Conservation (phyloP, 2,329 filamentous ascomycete genomes). For the Fonsecaea pedrosoi region DNA sequence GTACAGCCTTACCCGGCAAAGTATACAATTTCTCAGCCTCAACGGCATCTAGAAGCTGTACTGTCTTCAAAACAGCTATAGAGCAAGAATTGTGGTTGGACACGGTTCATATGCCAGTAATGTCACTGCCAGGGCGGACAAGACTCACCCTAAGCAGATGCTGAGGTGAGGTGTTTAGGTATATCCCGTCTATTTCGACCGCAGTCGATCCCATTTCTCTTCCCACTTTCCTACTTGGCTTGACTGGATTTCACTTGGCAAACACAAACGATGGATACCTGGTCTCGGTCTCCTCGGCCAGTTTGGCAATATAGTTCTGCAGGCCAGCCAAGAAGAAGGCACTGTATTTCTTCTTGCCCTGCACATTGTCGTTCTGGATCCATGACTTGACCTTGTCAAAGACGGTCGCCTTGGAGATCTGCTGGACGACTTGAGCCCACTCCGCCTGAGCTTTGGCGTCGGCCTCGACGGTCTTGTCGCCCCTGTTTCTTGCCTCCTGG, state of each 20-base stretch:
- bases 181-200: too few relatives aligned
- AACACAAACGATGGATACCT: constrained; percentile 4
- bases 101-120: too few relatives aligned
- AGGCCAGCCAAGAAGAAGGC: constrained; percentile 21
- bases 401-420: constrained; percentile 43
- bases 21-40: too few relatives aligned
- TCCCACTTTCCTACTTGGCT: too few relatives aligned
- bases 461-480: constrained; percentile 54
- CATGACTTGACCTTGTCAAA: constrained; percentile 57
- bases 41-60: too few relatives aligned
- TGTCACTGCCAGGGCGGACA: too few relatives aligned
- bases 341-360: constrained; percentile 52
- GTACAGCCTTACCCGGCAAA: too few relatives aligned
- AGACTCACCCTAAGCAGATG: too few relatives aligned
- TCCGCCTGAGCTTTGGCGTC: constrained; percentile 51
- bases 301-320: constrained; percentile 1
- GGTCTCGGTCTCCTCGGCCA: constrained; percentile 1
- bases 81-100: too few relatives aligned
- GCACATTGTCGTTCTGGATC: constrained; percentile 62
- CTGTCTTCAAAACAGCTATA: too few relatives aligned
- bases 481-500: constrained; percentile 52
- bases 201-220: too few relatives aligned
- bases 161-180: too few relatives aligned
- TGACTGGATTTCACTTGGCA: neutral
- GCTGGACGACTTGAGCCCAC: constrained; percentile 57